Evolutionary conservation across 2,329 filamentous ascomycete species (phyloP).

Genomic region (Arthrobotrys conoides): DNA sequence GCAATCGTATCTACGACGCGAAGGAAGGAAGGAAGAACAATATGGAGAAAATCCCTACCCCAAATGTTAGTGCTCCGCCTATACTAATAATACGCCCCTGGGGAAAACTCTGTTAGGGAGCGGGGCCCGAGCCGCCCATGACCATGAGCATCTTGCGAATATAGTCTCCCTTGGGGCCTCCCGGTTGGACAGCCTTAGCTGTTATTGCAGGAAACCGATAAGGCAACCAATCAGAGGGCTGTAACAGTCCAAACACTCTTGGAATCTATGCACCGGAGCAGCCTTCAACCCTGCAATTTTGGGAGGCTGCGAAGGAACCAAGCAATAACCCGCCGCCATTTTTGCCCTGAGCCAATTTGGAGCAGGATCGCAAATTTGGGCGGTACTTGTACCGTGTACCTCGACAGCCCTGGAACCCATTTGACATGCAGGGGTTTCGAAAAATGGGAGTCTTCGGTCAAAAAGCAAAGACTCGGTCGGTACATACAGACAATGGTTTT

Average conservation of each 20-base stretch:
- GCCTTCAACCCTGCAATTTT: slow-evolving; percentile 53
- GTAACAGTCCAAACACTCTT: slow-evolving; percentile 46
- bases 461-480: slow-evolving; percentile 27
- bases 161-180: slow-evolving; percentile 14
- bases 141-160: not conserved
- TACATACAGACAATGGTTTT: slow-evolving; percentile 8
- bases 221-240: slow-evolving; percentile 43
- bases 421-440: slow-evolving; percentile 59
- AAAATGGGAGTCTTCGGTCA: slow-evolving; percentile 4
- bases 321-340: slow-evolving; percentile 23
- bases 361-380: slow-evolving; percentile 56
- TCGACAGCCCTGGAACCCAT: slow-evolving; percentile 33
- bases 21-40: slow-evolving; percentile 27
- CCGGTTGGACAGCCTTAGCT: slow-evolving; percentile 41
- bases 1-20: slow-evolving; percentile 54
- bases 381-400: slow-evolving; percentile 59
- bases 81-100: slow-evolving; percentile 54
- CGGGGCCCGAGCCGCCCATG: slow-evolving; percentile 4
- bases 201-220: slow-evolving; percentile 23
- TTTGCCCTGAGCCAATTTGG: slow-evolving; percentile 55
- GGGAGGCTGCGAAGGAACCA: slow-evolving; percentile 35
- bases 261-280: slow-evolving; percentile 32
- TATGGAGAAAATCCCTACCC: slow-evolving; percentile 57
- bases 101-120: slow-evolving; percentile 20
- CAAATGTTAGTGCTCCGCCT: slow-evolving; percentile 59